A percentile compares a stretch with the other conserved stretches of the same genome.
Conservation (phyloP, 345 rosid genomes). For the Carallia pectinifolia region DNA sequence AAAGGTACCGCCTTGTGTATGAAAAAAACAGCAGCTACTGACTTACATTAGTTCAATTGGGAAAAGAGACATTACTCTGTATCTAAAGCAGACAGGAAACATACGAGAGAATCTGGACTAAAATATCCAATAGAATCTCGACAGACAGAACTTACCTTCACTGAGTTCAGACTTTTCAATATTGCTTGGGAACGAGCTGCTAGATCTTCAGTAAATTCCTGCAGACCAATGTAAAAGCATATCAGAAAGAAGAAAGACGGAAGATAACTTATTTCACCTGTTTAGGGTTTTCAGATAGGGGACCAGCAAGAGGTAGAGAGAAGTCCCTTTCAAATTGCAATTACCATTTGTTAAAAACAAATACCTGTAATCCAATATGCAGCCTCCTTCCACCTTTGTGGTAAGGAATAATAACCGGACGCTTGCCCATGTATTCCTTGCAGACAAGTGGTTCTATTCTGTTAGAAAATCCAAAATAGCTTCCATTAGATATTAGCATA, state of each 20-base stretch:
- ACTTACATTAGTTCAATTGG: no score
- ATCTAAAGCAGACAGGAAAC: background rate
- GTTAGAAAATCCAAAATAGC: background rate
- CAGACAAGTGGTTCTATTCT: constrained; percentile 96
- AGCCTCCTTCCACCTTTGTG: constrained; percentile 95
- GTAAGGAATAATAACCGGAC: constrained; percentile 90
- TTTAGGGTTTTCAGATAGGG: no score
- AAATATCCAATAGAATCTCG: no score
- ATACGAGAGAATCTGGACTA: background rate
- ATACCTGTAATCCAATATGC: constrained; percentile 93
- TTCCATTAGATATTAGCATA: no score
- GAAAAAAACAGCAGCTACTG: no score
- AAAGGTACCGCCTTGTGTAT: no score
- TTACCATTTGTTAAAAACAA: background rate
- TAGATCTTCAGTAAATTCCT: constrained; percentile 90
- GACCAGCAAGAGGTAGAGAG: no score
- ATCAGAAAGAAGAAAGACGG: background rate
- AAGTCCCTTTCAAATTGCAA: background rate
- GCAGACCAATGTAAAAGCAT: constrained; percentile 3
- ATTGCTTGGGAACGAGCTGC: constrained; percentile 73
- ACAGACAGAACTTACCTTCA: constrained; percentile 44
- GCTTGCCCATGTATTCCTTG: constrained; percentile 57
- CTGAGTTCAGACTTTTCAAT: constrained; percentile 48
- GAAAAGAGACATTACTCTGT: no score
- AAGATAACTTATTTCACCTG: background rate